Conservation (phyloP, 2,329 filamentous ascomycete species). For the Colletotrichum siamense region DNA sequence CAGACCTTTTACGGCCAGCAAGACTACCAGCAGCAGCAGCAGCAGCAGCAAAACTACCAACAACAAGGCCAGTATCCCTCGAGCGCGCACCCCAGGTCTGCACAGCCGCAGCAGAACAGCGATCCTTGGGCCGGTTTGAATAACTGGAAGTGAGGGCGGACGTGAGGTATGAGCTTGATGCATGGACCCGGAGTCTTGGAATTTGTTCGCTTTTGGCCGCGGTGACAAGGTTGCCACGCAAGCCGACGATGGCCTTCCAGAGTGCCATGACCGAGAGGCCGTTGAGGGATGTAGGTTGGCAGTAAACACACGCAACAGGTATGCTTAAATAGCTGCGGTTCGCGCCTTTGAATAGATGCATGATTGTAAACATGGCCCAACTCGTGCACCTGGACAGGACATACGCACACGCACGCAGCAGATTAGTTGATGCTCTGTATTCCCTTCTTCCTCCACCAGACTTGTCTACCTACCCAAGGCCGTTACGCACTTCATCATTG, state of each 20-base stretch:
- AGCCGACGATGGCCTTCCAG: not conserved
- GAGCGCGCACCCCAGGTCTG: conserved; percentile 32
- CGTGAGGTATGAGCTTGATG: not conserved
- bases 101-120: conserved; percentile 43
- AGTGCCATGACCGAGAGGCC: not conserved
- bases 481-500: not conserved
- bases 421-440: not conserved
- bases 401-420: not conserved
- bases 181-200: conserved; percentile 2
- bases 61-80: conserved; percentile 29
- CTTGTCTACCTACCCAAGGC: not conserved
- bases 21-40: conserved; percentile 34
- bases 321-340: not conserved
- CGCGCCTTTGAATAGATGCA: not conserved
- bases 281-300: not conserved
- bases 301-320: not conserved
- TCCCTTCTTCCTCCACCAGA: not conserved
- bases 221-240: not conserved
- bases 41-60: conserved; percentile 30
- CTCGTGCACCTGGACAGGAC: not conserved
- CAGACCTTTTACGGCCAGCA: conserved; percentile 60
- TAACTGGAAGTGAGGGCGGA: conserved; percentile 51
- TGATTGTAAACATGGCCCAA: not conserved
- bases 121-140: conserved; percentile 60
- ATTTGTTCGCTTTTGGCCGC: not conserved